These are phyloP conservation scores for Punica granatum DNA, from an alignment of 345 rosid species.

Conservation along the genomic window DNA sequence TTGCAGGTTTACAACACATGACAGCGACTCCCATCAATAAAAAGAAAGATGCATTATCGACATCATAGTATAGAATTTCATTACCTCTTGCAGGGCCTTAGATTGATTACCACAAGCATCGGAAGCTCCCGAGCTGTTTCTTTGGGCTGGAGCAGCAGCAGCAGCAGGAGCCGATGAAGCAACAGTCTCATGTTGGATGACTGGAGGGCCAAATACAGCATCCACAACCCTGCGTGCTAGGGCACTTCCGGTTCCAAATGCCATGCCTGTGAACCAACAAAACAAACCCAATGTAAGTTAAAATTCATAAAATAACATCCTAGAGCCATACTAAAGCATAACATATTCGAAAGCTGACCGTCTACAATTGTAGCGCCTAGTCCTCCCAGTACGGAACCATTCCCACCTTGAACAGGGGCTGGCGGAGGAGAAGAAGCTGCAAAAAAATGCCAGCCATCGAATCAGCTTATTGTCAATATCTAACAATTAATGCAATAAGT, in stretches of 20 bases:
- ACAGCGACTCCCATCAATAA: too few species aligned
- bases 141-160: too few species aligned
- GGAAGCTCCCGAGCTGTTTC: too few species aligned
- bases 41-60: too few species aligned
- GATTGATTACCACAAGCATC: too few species aligned
- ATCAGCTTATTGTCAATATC: background rate
- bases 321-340: background rate
- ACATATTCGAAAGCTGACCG: background rate
- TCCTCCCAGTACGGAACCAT: background rate
- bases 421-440: background rate
- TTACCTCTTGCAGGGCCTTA: too few species aligned
- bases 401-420: background rate
- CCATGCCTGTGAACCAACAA: background rate
- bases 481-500: background rate
- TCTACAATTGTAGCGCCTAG: background rate
- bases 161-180: too few species aligned
- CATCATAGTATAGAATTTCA: background rate
- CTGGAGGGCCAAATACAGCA: background rate
- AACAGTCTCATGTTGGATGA: background rate
- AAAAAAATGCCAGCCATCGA: background rate
- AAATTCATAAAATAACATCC: background rate
- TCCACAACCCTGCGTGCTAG: background rate
- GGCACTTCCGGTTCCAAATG: background rate
- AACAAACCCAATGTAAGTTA: background rate
- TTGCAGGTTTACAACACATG: too few species aligned